Evolutionary conservation across 2,329 filamentous ascomycete species (phyloP), one percentile per base, ranked within the genome.

Genomic region (Aspergillus unguis): DNA sequence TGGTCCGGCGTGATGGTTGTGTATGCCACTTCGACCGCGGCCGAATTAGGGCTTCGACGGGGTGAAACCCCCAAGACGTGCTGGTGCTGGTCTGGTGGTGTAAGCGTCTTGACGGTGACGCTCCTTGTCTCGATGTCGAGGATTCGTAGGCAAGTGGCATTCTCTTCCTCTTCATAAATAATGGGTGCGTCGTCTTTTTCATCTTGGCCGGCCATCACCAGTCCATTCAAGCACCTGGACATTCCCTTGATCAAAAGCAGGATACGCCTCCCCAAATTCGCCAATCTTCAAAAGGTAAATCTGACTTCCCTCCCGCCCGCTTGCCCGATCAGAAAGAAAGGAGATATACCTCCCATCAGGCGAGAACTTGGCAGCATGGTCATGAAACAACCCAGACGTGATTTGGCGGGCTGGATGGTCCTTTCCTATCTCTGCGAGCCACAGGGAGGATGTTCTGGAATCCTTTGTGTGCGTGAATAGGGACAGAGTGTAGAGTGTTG

Each of bases 311-410:
- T 17, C 17, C n/a, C 17, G 17, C 1, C 31, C 27, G 2, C 52
- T 49, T n/a, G n/a, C n/a, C n/a, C n/a, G n/a, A 52, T 55, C 44
- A 4, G 52, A 55, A 8, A 48, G 26, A 27, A 55, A 55, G 0
- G 52, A 48, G 11, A 55, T 55, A 10, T 17, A 44, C 10, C 37
- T 26, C 9, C 44, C 52, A 35, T 42, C 44, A 17, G 48, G 48
- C 28, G 44, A 48, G 48, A 44, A 55, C 29, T n/a, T 41, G 11
- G 48, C 38, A 6, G 36, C 28, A 23, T 49, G 48, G 4, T 55
- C 52, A 31, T 38, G 38, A 40, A 50, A 55, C 6, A 51, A n/a
- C 3, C 52, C 48, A 1, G 52, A 48, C 6, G 48, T 55, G 17
- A 55, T 33, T 44, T 52, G 44, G 8, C 44, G 52, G 25, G 48